Evolutionary conservation across 1,284 basidiomycete genomes (phyloP).

Genomic region (Rhodotorula mucilaginosa): DNA sequence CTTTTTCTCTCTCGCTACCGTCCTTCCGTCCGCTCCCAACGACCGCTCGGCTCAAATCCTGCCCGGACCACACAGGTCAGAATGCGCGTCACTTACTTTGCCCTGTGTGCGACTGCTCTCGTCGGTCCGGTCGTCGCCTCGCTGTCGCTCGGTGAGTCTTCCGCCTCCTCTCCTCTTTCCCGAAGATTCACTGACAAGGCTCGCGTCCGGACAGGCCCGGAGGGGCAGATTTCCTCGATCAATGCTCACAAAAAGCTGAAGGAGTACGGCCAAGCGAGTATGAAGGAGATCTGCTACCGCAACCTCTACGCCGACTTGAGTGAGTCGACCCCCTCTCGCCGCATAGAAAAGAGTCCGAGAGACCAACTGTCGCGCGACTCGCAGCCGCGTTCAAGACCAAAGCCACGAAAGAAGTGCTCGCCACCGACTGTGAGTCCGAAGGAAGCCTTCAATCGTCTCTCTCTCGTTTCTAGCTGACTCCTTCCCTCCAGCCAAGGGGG

Average conservation of each 20-base stretch:
- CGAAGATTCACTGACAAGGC: not conserved
- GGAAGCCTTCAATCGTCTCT: no score
- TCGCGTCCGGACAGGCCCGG: not conserved
- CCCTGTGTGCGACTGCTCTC: not conserved
- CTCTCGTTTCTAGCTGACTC: no score
- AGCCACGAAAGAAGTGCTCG: not conserved
- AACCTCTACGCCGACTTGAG: constrained; percentile 11
- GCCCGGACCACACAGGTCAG: no score
- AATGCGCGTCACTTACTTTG: no score
- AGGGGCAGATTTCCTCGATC: not conserved
- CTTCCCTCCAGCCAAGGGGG: not conserved
- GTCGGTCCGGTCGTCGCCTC: not conserved
- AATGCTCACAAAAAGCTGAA: not conserved
- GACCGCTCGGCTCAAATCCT: no score
- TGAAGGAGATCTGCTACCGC: constrained; percentile 17
- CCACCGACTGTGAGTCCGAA: not conserved
- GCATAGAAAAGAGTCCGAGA: no score
- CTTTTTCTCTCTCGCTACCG: no score
- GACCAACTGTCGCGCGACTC: not conserved
- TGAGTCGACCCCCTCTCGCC: not conserved
- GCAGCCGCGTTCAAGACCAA: constrained; percentile 1
- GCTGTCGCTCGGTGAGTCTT: not conserved
- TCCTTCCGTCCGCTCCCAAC: no score
- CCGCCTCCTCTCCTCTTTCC: no score
- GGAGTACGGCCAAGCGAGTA: not conserved